A percentile compares a stretch with the other conserved stretches of the same genome.
phyloP scores from a whole-genome alignment of 768 basidiomycete genomes.

The Lactifluus pinguis region DNA sequence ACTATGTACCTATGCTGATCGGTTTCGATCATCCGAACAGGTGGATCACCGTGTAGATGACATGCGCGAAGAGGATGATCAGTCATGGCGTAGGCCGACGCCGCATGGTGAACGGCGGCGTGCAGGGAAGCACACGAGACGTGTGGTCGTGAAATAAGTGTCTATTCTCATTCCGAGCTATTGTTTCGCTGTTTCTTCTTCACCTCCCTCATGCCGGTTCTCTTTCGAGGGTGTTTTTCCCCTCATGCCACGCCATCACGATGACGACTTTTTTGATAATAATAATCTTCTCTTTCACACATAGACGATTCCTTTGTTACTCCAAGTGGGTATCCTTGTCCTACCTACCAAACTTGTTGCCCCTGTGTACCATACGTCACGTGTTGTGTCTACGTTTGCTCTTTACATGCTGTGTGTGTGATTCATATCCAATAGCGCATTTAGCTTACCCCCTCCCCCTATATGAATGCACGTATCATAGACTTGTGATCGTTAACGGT shows the following conservation, averaged over 20 bases:
- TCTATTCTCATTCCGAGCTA: conserved; percentile 5
- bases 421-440: conserved; percentile 8
- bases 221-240: background rate
- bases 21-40: conserved; percentile 14
- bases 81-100: conserved; percentile 63
- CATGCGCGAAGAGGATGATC: conserved; percentile 48
- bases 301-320: background rate
- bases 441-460: conserved; percentile 1
- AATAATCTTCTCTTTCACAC: background rate
- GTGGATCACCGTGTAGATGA: conserved; percentile 32
- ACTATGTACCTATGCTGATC: conserved; percentile 10
- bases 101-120: conserved; percentile 66
- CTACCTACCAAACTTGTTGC: background rate
- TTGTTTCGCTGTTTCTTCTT: background rate
- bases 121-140: conserved; percentile 72
- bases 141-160: conserved; percentile 40
- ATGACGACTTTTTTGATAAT: background rate
- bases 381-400: conserved; percentile 6
- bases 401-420: conserved; percentile 4
- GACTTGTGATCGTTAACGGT: background rate
- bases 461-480: conserved; percentile 2
- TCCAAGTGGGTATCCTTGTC: background rate
- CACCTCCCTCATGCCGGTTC: conserved; percentile 5
- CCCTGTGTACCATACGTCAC: conserved; percentile 12
- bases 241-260: background rate